Base-by-base conservation (phyloP, 2,329 filamentous ascomycete species). In the Trichophyton equinum region DNA sequence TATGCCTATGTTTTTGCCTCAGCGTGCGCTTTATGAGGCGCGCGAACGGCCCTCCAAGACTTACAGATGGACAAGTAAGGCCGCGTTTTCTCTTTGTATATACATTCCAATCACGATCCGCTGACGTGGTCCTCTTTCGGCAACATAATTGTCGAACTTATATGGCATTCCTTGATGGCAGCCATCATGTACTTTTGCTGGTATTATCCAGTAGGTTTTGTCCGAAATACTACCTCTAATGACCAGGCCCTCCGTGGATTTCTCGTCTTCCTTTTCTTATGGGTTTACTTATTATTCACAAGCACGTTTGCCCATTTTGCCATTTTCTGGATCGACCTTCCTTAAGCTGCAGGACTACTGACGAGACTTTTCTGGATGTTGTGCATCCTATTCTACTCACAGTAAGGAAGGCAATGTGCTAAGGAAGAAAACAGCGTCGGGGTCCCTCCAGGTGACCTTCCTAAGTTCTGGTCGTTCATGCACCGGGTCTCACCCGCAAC, bases 401-500 rank as follows among this genome's bases (percentile, higher is more conserved):
- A 22, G 22, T 13, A 49, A 22, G 8, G 18, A 22, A 7, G 40
- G n/a, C 9, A 27, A 25, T 18, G 18, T 27, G 18, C 40, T 47
- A 63, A 42, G 18, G 13, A 56, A 20, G 15, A 22, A 49, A 57
- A 8, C 38, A 63, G 72, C 69, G 71, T 74, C 60, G 69, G 74
- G 60, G 82, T 86, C 63, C 71, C 78, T 0, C 81, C 84, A 0
- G 62, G 68, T 1, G 76, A 78, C 0, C 75, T 90, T 0, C 86
- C 86, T 0, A 79, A 82, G 0, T 90, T 90, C 75, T 90, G 87
- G 87, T 82, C 83, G 62, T 89, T 88, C 75, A 89, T 89, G 85
- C 87, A 89, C 71, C 79, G 82, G 33, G 77, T 83, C 8, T 83
- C 80, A 0, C 85, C 85, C 0, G 84, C 88, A 62, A 87, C 84